phyloP scores from a whole-genome alignment of 2,329 filamentous ascomycete species.

The Colletotrichum trifolii region DNA sequence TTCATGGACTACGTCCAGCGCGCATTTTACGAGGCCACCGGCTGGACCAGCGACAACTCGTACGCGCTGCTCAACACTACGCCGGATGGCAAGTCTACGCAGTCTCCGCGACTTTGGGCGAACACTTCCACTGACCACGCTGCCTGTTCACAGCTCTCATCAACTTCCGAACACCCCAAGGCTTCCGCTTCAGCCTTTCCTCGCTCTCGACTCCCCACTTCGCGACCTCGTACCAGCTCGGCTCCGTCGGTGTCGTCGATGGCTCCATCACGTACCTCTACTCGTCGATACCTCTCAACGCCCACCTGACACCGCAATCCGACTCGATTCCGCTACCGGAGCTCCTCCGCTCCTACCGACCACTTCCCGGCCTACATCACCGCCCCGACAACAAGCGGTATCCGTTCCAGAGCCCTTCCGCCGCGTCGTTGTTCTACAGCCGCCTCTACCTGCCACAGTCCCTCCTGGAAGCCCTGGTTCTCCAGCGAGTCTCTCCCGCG shows the following conservation, averaged over 20 bases:
- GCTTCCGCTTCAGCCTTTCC: conserved; percentile 86
- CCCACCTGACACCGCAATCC: conserved; percentile 74
- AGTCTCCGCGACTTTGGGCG: background rate
- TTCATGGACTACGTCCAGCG: conserved; percentile 98
- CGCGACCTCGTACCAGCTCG: conserved; percentile 91
- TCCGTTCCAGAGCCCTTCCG: conserved; percentile 34
- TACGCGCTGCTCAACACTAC: conserved; percentile 89
- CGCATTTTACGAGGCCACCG: conserved; percentile 86
- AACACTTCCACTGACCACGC: background rate
- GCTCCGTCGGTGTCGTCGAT: conserved; percentile 90
- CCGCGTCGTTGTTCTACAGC: conserved; percentile 76
- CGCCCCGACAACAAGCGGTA: conserved; percentile 37
- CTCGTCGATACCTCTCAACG: conserved; percentile 81
- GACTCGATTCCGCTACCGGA: conserved; percentile 79
- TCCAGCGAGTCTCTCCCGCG: conserved; percentile 80
- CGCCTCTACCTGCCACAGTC: conserved; percentile 86
- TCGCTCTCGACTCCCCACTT: conserved; percentile 94
- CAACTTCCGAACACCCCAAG: conserved; percentile 87
- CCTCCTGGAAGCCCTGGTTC: conserved; percentile 85
- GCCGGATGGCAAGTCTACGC: conserved; percentile 71
- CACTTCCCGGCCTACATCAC: conserved; percentile 71
- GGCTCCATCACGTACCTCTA: conserved; percentile 98
- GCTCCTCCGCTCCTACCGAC: conserved; percentile 84
- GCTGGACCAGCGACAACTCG: conserved; percentile 92
- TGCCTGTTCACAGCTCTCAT: conserved; percentile 72